phyloP scores from a whole-genome alignment of 345 rosid species.

The Firmiana major region DNA sequence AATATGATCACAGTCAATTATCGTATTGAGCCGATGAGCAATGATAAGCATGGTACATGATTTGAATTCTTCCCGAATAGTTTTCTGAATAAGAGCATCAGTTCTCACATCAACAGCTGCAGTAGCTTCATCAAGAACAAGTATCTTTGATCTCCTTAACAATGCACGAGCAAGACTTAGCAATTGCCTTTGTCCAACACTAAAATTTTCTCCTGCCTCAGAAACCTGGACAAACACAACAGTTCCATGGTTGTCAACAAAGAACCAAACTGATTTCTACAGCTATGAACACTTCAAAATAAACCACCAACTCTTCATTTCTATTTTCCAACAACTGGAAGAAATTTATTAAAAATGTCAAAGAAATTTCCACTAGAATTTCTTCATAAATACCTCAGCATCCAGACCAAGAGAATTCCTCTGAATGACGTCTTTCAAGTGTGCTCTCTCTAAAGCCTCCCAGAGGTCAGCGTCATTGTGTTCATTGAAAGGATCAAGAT shows the following conservation, averaged over 20 bases:
- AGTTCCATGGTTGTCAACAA: background rate
- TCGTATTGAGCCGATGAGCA: constrained; percentile 95
- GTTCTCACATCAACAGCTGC: constrained; percentile 99
- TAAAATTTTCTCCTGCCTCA: constrained; percentile 95
- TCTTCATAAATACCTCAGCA: constrained; percentile 59
- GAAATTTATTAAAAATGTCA: background rate
- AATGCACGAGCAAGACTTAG: constrained; percentile 97
- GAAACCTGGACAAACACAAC: constrained; percentile 49
- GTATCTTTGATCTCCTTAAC: constrained; percentile 93
- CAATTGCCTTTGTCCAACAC: constrained; percentile 97
- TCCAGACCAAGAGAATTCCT: constrained; percentile 83
- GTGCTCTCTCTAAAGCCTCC: constrained; percentile 98
- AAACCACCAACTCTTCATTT: background rate
- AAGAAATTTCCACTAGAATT: background rate
- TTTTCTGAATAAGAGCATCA: constrained; percentile 96
- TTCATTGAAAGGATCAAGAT: constrained; percentile 95
- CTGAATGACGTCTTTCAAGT: constrained; percentile 81
- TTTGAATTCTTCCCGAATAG: constrained; percentile 93
- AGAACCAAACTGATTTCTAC: background rate
- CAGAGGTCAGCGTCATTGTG: constrained; percentile 97
- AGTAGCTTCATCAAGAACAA: constrained; percentile 97
- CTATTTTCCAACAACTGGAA: background rate
- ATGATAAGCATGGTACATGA: constrained; percentile 96
- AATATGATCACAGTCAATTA: constrained; percentile 88
- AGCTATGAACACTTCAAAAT: background rate